Evolutionary conservation across 208 protist species (phyloP), one percentile per base, ranked within the genome.

Genomic region (Jaenimonas drosophilae): DNA sequence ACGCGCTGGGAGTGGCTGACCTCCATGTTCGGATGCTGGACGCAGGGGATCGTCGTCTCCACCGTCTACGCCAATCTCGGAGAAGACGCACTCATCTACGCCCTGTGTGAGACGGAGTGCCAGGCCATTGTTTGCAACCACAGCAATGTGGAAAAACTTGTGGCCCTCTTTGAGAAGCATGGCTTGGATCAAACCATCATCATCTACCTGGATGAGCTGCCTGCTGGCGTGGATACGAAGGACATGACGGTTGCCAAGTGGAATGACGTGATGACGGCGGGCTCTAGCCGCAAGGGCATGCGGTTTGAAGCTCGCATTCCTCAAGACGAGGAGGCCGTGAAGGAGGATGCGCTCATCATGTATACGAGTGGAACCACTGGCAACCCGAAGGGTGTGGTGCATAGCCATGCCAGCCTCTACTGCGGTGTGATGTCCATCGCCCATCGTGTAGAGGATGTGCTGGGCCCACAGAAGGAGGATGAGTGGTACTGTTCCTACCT

Each of bases 281-380:
- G 79, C 16, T 53, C 67, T 54, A 30, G 6, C 16, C 79, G 58
- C 55, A 54, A 39, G 11, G 27, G 19, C 4, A n/a, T n/a, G n/a
- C n/a, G n/a, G n/a, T n/a, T n/a, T 70, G 25, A 27, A 34, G 23
- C 46, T 78, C n/a, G 48, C n/a, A n/a, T n/a, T n/a, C n/a, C n/a
- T n/a, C n/a, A n/a, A n/a, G 47, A 19, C 4, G 47, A 50, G 23
- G 54, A 59, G 33, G 64, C 66, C 23, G 57, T 38, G 26, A 66
- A 88, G 40, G 67, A 86, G 23, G 54, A 53, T 5, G 76, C 76
- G 17, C 66, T 87, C 31, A 79, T 92, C 60, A 92, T 90, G 88
- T 95, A 95, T 60, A 95, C 88, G 21, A 89, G 77, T 48, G 88
- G 88, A 39, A 90, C 88, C 7, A 95, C 85, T 1, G 83, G 84